Evolutionary conservation across 2,329 filamentous ascomycete genomes (phyloP).

Genomic region (Sporothrix pallida): DNA sequence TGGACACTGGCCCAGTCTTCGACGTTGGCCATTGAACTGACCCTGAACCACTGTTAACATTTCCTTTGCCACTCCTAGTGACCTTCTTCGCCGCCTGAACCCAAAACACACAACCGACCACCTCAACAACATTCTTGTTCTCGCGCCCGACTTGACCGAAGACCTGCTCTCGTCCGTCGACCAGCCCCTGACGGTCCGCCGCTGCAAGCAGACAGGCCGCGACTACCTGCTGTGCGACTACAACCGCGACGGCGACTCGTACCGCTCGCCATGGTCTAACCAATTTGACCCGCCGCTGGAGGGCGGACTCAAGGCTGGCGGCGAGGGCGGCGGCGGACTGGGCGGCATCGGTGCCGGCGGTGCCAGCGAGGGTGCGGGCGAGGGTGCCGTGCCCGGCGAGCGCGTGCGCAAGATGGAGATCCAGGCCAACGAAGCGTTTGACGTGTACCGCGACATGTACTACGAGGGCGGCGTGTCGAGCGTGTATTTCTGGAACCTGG

Average conservation of each 20-base stretch:
- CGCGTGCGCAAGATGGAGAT: slow-evolving; percentile 92
- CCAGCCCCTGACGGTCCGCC: slow-evolving; percentile 85
- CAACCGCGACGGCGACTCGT: slow-evolving; percentile 97
- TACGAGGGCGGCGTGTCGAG: slow-evolving; percentile 95
- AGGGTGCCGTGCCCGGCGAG: slow-evolving; percentile 88
- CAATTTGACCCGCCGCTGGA: slow-evolving; percentile 93
- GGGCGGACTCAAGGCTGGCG: slow-evolving; percentile 43
- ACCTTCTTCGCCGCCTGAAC: slow-evolving; percentile 96
- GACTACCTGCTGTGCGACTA: slow-evolving; percentile 99
- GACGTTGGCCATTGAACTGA: not conserved
- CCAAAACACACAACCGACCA: slow-evolving; percentile 89
- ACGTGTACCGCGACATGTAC: slow-evolving; percentile 95
- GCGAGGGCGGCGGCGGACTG: slow-evolving; percentile 53
- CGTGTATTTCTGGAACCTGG: slow-evolving; percentile 98
- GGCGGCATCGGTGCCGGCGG: slow-evolving; percentile 57
- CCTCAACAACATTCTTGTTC: slow-evolving; percentile 83
- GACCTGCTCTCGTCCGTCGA: slow-evolving; percentile 98
- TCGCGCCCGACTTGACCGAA: slow-evolving; percentile 91
- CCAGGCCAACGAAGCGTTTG: slow-evolving; percentile 92
- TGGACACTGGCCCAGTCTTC: no score
- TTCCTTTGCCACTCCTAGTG: slow-evolving; percentile 58
- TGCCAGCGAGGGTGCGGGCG: slow-evolving; percentile 66
- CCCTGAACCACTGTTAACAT: not conserved
- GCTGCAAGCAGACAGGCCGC: slow-evolving; percentile 85
- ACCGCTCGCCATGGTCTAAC: slow-evolving; percentile 98